Evolutionary conservation across 495 filamentous ascomycete species (phyloP), one percentile per base, ranked within the genome.

Genomic region (Collariella sp.): DNA sequence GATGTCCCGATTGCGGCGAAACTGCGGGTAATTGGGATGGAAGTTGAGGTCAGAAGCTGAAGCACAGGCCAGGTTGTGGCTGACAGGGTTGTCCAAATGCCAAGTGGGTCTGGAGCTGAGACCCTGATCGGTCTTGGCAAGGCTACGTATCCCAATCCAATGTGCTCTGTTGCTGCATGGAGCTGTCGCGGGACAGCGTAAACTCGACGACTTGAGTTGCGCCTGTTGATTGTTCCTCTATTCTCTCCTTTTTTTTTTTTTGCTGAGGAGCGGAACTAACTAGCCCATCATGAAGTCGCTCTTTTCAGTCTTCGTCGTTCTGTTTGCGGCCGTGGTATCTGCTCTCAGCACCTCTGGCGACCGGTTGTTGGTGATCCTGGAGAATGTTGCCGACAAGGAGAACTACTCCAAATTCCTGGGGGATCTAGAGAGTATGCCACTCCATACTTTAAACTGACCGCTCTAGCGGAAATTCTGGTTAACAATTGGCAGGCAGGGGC

Each of bases 281-380:
- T 39, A 67, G 57, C 48, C 50, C 54, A 70, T 57, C 62, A 94
- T 95, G 89, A 79, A 83, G 76, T 87, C 83, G 77, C 75, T 84
- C 63, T 71, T 86, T 67, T 84, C 83, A 47, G 79, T 89, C 61
- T 62, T 89, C 49, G 62, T 86, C 35, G 71, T 86, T 57, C 71
- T 79, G 62, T 76, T 88, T 50, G 72, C 82, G 61, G 76, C 81
- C 63, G 70, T 78, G 35, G 87, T 83, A 58, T 77, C 85, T 65
- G 88, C 89, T 39, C 68, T 89, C 62, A 95, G 90, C 74, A 85
- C 81, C 56, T 83, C 79, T 50, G 93, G 91, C 45, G 82, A 77
- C 69, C 81, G 90, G 67, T 70, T 98, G 69, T 72, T 97, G 62
- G 91, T 93, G 26, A 80, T 97, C 42, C 68, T 93, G 40, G 93